Base-by-base conservation (phyloP, 805 yeast species). In the Ogataea neopini region DNA sequence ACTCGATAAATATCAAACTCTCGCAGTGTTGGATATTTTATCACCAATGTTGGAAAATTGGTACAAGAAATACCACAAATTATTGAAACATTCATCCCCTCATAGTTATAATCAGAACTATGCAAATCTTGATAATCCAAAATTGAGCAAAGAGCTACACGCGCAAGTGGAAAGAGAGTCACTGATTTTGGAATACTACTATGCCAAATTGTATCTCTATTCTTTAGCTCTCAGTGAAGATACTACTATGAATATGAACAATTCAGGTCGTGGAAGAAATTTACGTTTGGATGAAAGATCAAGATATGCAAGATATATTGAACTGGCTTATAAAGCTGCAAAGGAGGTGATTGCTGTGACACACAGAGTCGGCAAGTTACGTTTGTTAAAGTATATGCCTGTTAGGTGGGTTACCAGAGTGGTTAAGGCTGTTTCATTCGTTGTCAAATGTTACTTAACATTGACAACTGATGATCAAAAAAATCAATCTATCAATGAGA, bases 321-420 rank as follows among this genome's bases (percentile, higher is more conserved):
- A 83, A 50, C 73, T 83, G 46, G 97, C 97, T 0, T 88, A 84
- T 55, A 80, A 74, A 49, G 85, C 97, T 0, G 97, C 97, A 1
- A 83, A 83, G 57, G 95, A 87, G 61, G 79, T 88, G 57, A 68
- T 91, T 22, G 74, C 77, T 19, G 84, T 86, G 4, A 86, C 91
- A 3, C 80, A 79, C 47, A 68, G 94, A 33, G 81, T 89, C 5
- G 88, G 84, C 57, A 74, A 74, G 51, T 67, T 85, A 49, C 79
- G 77, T 49, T 68, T 84, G 72, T 68, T 89, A 45, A 73, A 81
- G 48, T 85, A 76, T 60, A 88, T 90, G 83, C 97, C 98, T 1
- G 90, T 89, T n/a, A 72, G 96, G 52, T 90, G 97, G 96, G 83
- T 86, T 6, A 85, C 88, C 0, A 74, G 96, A 44, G 81, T 89